These are phyloP conservation scores for Setomelanomma holmii DNA, from an alignment of 2,329 filamentous ascomycete genomes.

Conservation along the genomic window DNA sequence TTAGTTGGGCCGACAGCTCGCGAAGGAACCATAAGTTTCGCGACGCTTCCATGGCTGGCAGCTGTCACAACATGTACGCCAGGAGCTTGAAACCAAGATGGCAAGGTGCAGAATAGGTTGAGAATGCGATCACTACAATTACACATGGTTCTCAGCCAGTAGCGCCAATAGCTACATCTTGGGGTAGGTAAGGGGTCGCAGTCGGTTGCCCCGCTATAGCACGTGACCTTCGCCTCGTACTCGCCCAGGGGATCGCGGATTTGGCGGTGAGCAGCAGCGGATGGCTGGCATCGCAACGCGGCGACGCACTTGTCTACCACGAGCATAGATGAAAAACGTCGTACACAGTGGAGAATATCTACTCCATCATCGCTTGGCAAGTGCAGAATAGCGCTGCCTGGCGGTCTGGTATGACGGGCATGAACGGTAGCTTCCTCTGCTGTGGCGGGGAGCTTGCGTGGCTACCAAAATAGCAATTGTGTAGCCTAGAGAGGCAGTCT, in stretches of 20 bases:
- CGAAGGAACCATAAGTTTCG: slow-evolving; percentile 22
- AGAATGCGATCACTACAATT: not conserved
- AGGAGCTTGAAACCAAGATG: not conserved
- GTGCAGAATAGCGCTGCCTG: slow-evolving; percentile 41
- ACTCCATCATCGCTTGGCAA: slow-evolving; percentile 25
- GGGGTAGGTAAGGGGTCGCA: slow-evolving; percentile 5
- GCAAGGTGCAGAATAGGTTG: not conserved
- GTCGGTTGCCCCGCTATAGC: slow-evolving; percentile 39
- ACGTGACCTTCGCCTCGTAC: slow-evolving; percentile 29
- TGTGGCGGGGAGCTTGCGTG: slow-evolving; percentile 49
- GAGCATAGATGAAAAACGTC: slow-evolving; percentile 24
- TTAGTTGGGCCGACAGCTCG: slow-evolving; percentile 23
- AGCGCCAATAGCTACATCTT: not conserved
- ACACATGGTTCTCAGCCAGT: not conserved
- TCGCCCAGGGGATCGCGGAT: slow-evolving; percentile 18
- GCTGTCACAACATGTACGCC: slow-evolving; percentile 10
- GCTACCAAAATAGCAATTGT: slow-evolving; percentile 25
- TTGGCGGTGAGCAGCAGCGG: slow-evolving; percentile 45
- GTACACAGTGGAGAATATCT: slow-evolving; percentile 22
- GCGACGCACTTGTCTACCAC: slow-evolving; percentile 13
- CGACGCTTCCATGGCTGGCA: slow-evolving; percentile 27
- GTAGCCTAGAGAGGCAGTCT: slow-evolving; percentile 32
- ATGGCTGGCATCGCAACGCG: slow-evolving; percentile 39
- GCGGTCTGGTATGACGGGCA: slow-evolving; percentile 26
- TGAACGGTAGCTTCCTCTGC: slow-evolving; percentile 26